phyloP scores from a whole-genome alignment of 2,329 filamentous ascomycete genomes.

The Bipolaris cookei region DNA sequence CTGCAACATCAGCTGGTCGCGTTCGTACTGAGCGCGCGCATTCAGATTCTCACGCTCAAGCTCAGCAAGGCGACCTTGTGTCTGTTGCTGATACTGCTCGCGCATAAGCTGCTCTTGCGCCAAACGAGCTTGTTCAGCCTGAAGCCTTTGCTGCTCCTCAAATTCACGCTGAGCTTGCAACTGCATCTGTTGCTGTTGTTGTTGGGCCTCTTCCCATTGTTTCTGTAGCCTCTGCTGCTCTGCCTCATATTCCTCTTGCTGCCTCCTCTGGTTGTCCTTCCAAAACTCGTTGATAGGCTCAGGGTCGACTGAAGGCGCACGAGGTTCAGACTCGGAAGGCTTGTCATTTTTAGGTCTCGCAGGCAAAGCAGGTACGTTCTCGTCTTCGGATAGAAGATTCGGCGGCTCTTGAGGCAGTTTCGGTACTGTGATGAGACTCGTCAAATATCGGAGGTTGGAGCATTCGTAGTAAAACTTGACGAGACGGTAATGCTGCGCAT shows the following conservation, averaged over 20 bases:
- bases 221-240: slow-evolving; percentile 89
- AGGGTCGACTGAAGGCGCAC: slow-evolving; percentile 76
- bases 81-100: slow-evolving; percentile 91
- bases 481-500: slow-evolving; percentile 94
- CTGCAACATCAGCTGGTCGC: slow-evolving; percentile 95
- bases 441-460: slow-evolving; percentile 95
- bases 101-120: slow-evolving; percentile 89
- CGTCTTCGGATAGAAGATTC: slow-evolving; percentile 83
- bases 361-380: slow-evolving; percentile 79
- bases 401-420: slow-evolving; percentile 95
- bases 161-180: slow-evolving; percentile 92
- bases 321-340: slow-evolving; percentile 59
- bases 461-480: slow-evolving; percentile 99
- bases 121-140: slow-evolving; percentile 86
- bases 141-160: slow-evolving; percentile 86
- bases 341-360: slow-evolving; percentile 73
- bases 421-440: slow-evolving; percentile 92
- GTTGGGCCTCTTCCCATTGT: slow-evolving; percentile 80
- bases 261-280: slow-evolving; percentile 88
- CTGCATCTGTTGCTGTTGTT: slow-evolving; percentile 80
- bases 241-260: slow-evolving; percentile 93
- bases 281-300: slow-evolving; percentile 98
- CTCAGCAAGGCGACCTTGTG: slow-evolving; percentile 93
- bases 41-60: slow-evolving; percentile 94
- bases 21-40: slow-evolving; percentile 92